Evolutionary conservation across 192 early-diverging fungal species (phyloP).

Genomic region (Mortierella antarctica): DNA sequence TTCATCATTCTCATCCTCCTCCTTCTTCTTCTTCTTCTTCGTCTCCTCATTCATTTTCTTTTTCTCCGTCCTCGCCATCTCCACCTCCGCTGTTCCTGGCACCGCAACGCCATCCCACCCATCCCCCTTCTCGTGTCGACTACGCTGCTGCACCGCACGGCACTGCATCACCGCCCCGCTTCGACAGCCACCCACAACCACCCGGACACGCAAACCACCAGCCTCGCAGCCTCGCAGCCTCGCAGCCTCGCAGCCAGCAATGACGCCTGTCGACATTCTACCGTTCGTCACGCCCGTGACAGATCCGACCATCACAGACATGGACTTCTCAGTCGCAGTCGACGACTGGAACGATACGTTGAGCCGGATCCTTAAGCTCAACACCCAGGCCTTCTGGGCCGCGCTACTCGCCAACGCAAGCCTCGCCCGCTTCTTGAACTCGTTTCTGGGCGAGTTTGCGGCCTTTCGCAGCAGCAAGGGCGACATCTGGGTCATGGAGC

Average conservation of each 20-base stretch:
- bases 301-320: conserved; percentile 34
- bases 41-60: not conserved
- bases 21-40: not conserved
- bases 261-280: conserved; percentile 31
- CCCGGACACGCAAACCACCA: not conserved
- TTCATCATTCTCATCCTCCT: not conserved
- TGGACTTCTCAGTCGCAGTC: conserved; percentile 47
- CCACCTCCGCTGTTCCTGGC: not conserved
- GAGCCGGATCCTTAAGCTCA: conserved; percentile 33
- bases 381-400: conserved; percentile 28
- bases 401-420: conserved; percentile 26
- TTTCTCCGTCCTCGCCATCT: not conserved
- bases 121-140: not conserved
- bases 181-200: not conserved
- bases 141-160: not conserved
- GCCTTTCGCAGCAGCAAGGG: conserved; percentile 36
- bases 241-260: not conserved
- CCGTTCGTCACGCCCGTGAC: conserved; percentile 43
- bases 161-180: not conserved
- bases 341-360: conserved; percentile 52
- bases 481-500: conserved; percentile 34
- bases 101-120: not conserved
- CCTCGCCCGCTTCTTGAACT: conserved; percentile 40
- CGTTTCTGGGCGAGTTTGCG: conserved; percentile 51
- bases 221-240: not conserved